A percentile compares a stretch with the other conserved stretches of the same genome.
These are phyloP conservation scores for Cyberlindnera mrakii DNA, from an alignment of 805 yeast genomes.

Conservation along the genomic window DNA sequence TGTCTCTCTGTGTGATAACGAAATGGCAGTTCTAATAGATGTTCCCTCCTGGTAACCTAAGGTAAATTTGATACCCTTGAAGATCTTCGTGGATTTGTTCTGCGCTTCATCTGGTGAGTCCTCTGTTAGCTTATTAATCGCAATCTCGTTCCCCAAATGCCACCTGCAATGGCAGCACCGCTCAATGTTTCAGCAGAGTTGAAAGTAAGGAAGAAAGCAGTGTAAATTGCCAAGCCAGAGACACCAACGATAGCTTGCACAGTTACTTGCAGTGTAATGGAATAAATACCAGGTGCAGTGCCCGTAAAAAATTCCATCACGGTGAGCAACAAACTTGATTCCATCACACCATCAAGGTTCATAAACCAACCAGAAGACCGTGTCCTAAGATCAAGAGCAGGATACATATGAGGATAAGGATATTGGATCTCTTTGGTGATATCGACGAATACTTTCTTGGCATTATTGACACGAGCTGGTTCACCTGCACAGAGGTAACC, in stretches of 20 bases:
- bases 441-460: slow-evolving; percentile 25
- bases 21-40: slow-evolving; percentile 23
- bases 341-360: slow-evolving; percentile 17
- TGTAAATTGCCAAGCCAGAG: slow-evolving; percentile 26
- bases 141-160: slow-evolving; percentile 27
- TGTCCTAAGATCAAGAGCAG: slow-evolving; percentile 23
- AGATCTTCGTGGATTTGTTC: slow-evolving; percentile 21
- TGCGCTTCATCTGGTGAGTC: slow-evolving; percentile 20
- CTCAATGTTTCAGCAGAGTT: slow-evolving; percentile 24
- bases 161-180: slow-evolving; percentile 25
- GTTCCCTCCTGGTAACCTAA: slow-evolving; percentile 23
- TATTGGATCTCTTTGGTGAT: slow-evolving; percentile 24
- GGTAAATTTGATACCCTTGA: slow-evolving; percentile 21
- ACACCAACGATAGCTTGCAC: slow-evolving; percentile 26
- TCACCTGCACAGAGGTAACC: slow-evolving; percentile 24
- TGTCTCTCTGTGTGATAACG: slow-evolving; percentile 27
- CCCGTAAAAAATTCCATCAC: slow-evolving; percentile 24
- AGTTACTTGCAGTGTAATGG: slow-evolving; percentile 21
- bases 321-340: slow-evolving; percentile 7
- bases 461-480: slow-evolving; percentile 26
- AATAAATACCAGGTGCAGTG: slow-evolving; percentile 24
- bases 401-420: slow-evolving; percentile 19
- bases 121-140: slow-evolving; percentile 13
- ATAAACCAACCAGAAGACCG: slow-evolving; percentile 23
- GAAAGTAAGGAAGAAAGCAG: slow-evolving; percentile 26